Percentiles rank a stretch among this genome's conserved stretches.
phyloP scores from a whole-genome alignment of 129 eudicot species.

The Chrysanthemum seticuspe region DNA sequence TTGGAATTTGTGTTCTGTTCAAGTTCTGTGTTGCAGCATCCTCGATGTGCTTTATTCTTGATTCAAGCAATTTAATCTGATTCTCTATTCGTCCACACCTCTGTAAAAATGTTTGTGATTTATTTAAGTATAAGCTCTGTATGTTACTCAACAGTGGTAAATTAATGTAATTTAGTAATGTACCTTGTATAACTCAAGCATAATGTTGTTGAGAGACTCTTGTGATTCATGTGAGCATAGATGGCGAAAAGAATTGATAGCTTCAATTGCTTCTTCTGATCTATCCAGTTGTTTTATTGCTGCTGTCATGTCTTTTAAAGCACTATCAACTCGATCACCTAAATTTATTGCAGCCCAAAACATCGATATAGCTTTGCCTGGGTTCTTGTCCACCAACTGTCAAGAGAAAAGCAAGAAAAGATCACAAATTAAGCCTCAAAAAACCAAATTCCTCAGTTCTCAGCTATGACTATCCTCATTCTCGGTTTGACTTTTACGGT shows the following conservation, averaged over 20 bases:
- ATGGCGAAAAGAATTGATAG: slow-evolving; percentile 78
- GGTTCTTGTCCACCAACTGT: slow-evolving; percentile 72
- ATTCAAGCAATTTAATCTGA: slow-evolving; percentile 59
- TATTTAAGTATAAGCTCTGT: background rate
- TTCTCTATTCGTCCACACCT: slow-evolving; percentile 63
- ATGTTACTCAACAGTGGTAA: background rate
- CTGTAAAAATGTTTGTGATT: slow-evolving; percentile 30
- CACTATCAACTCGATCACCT: slow-evolving; percentile 85
- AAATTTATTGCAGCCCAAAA: slow-evolving; percentile 78
- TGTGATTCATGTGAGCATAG: slow-evolving; percentile 68
- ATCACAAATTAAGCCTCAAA: background rate
- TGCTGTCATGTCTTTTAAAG: slow-evolving; percentile 75
- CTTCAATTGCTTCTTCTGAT: slow-evolving; percentile 80
- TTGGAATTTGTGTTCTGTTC: slow-evolving; percentile 38
- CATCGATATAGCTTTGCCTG: slow-evolving; percentile 56
- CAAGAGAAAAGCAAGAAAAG: background rate
- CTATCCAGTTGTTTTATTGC: slow-evolving; percentile 74
- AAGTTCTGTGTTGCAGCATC: slow-evolving; percentile 22
- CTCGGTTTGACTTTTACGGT: background rate
- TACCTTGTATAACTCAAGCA: slow-evolving; percentile 59
- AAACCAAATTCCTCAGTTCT: background rate
- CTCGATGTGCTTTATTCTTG: slow-evolving; percentile 55
- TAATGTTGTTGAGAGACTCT: slow-evolving; percentile 39
- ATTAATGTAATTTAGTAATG: background rate
- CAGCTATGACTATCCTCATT: background rate